Conservation (phyloP, 139 green algal species). For the Yamagishiella unicocca region DNA sequence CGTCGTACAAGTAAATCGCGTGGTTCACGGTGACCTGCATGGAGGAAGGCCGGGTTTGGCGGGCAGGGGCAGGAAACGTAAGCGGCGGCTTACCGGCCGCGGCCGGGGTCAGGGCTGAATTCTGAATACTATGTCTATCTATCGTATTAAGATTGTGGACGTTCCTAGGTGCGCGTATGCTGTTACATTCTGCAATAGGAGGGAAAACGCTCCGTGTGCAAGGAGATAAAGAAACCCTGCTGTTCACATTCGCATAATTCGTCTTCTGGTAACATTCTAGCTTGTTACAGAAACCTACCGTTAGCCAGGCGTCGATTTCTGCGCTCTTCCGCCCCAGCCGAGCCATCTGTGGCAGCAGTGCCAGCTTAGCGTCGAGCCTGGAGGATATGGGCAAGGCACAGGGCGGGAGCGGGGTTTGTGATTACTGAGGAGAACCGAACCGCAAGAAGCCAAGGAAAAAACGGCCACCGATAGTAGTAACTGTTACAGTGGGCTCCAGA, state of each 20-base stretch:
- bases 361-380: constrained; percentile 32
- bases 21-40: not conserved
- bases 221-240: not conserved
- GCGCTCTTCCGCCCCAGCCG: constrained; percentile 20
- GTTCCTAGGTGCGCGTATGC: not conserved
- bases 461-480: not conserved
- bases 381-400: not conserved
- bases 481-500: not conserved
- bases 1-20: constrained; percentile 20
- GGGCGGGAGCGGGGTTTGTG: not conserved
- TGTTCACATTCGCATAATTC: not conserved
- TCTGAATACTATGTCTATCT: not conserved
- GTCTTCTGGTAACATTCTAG: not conserved
- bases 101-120: not conserved
- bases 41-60: no score
- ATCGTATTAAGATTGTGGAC: not conserved
- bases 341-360: constrained; percentile 27
- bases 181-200: not conserved
- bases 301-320: constrained; percentile 29
- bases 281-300: not conserved
- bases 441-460: not conserved
- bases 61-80: no score
- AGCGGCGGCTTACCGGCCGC: no score
- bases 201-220: not conserved
- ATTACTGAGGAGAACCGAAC: not conserved